Conservation (phyloP, 352 stramenopile species). For the Blastocystis sp. region DNA sequence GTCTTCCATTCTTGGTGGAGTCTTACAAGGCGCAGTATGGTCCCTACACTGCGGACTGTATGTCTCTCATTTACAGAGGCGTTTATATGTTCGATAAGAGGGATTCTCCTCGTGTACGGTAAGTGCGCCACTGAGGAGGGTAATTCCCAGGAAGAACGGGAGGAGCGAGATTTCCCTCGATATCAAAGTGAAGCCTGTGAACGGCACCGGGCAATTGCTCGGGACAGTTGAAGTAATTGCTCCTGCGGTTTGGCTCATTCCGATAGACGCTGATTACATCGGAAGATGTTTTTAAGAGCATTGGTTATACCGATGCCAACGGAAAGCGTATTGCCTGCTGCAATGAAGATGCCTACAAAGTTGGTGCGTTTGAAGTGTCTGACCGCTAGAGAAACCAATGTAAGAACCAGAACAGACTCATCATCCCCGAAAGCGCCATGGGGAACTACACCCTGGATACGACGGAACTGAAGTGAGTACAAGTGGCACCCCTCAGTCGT, state of each 20-base stretch:
- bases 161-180: constrained; percentile 59
- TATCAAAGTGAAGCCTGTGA: constrained; percentile 39
- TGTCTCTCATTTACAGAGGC: constrained; percentile 57
- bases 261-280: constrained; percentile 48
- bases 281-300: constrained; percentile 65
- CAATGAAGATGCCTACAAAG: constrained; percentile 58
- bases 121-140: background rate
- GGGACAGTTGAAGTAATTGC: constrained; percentile 26
- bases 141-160: constrained; percentile 30
- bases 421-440: background rate
- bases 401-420: constrained; percentile 41
- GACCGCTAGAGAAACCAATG: constrained; percentile 22
- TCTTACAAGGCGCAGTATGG: constrained; percentile 37
- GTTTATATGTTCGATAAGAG: constrained; percentile 48
- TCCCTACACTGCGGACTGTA: constrained; percentile 22
- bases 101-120: constrained; percentile 35
- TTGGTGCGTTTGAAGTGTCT: background rate
- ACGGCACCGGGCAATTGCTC: background rate
- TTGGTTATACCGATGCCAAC: constrained; percentile 41
- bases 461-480: constrained; percentile 21
- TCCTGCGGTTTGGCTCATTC: background rate
- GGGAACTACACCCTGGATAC: constrained; percentile 1
- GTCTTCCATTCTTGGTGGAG: constrained; percentile 25
- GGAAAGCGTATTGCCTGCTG: constrained; percentile 58
- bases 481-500: background rate